A percentile compares a stretch with the other conserved stretches of the same genome.
phyloP scores from a whole-genome alignment of 768 basidiomycete species.

The Glaciozyma antarctica region DNA sequence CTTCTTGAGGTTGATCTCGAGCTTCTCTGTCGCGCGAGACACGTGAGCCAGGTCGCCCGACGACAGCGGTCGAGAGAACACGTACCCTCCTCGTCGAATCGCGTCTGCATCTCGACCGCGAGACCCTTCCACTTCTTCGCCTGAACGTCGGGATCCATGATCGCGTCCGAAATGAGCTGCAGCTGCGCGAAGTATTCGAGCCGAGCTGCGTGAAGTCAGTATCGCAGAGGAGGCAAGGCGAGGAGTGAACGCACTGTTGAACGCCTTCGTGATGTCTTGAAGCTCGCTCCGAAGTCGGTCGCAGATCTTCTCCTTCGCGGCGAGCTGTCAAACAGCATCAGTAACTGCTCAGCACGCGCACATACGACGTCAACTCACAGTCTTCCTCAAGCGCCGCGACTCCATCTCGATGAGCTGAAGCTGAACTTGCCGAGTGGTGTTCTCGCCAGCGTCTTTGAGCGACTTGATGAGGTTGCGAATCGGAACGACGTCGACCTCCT shows the following conservation, averaged over 20 bases:
- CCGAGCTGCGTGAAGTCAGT: slow-evolving; percentile 8
- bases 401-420: slow-evolving; percentile 19
- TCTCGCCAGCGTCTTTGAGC: slow-evolving; percentile 19
- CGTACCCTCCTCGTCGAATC: slow-evolving; percentile 15
- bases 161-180: slow-evolving; percentile 29
- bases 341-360: not conserved
- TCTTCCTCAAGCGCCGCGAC: slow-evolving; percentile 4
- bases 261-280: slow-evolving; percentile 5
- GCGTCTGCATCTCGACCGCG: slow-evolving; percentile 6
- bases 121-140: slow-evolving; percentile 8
- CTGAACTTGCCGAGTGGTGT: slow-evolving; percentile 8
- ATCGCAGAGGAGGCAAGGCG: not conserved
- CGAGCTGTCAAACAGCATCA: not conserved
- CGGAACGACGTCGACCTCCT: slow-evolving; percentile 12
- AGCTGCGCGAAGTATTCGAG: slow-evolving; percentile 31
- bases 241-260: slow-evolving; percentile 14
- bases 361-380: not conserved
- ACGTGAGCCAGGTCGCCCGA: not conserved
- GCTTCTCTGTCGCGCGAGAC: not conserved
- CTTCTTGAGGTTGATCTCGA: not conserved
- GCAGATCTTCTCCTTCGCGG: slow-evolving; percentile 18
- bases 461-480: slow-evolving; percentile 11
- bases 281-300: slow-evolving; percentile 26
- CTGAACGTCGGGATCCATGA: slow-evolving; percentile 16
- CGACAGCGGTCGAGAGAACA: not conserved